phyloP scores from a whole-genome alignment of 257 asterid species.

The Scutellaria galericulata region DNA sequence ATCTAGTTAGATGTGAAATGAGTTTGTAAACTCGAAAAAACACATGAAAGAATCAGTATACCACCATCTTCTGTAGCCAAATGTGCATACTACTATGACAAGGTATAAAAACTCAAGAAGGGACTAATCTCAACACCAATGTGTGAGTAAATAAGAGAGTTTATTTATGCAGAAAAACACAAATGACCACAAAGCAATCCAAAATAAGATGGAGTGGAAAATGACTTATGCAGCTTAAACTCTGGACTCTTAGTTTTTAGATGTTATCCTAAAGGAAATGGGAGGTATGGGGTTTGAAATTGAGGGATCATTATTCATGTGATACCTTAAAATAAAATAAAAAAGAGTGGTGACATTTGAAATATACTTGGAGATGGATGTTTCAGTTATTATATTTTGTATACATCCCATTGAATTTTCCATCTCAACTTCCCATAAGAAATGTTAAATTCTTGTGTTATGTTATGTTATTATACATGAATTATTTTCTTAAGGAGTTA shows the following conservation, averaged over 20 bases:
- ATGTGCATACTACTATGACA: neutral
- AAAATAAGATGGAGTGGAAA: slow-evolving; percentile 4
- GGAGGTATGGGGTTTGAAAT: neutral
- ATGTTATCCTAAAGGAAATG: neutral
- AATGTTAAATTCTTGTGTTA: neutral
- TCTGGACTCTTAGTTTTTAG: neutral
- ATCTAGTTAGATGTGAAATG: neutral
- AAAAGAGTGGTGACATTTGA: neutral
- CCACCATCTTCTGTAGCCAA: neutral
- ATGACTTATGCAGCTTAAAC: neutral
- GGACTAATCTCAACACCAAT: neutral
- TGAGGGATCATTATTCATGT: slow-evolving; percentile 9
- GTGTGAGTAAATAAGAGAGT: neutral
- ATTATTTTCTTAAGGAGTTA: neutral
- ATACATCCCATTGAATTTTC: neutral
- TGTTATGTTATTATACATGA: neutral
- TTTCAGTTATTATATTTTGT: neutral
- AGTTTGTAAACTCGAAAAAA: neutral
- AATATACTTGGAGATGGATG: slow-evolving; percentile 7
- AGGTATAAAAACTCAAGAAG: neutral
- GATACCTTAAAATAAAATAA: neutral
- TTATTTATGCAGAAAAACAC: neutral
- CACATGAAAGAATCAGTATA: neutral
- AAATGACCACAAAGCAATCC: neutral
- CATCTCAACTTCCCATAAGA: slow-evolving; percentile 3